Percentiles rank a stretch among this genome's conserved stretches.
These are phyloP conservation scores for Talaromyces liani DNA, from an alignment of 495 filamentous ascomycete genomes.

Conservation along the genomic window DNA sequence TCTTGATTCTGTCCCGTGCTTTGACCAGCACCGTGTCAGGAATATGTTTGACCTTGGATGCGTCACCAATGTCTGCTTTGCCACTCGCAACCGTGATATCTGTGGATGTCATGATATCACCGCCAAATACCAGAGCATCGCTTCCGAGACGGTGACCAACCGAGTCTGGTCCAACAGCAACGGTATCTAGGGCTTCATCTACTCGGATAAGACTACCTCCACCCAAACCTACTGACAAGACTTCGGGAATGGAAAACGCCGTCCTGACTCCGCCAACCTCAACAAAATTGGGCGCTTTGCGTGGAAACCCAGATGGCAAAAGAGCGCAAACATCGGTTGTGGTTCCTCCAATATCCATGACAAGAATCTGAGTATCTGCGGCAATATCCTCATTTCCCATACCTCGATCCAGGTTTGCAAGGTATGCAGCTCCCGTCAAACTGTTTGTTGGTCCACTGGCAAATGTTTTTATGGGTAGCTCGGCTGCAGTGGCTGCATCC, in stretches of 20 bases:
- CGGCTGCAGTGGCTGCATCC: constrained; percentile 33
- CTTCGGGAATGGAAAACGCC: constrained; percentile 47
- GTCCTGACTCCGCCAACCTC: constrained; percentile 43
- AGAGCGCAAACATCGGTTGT: constrained; percentile 49
- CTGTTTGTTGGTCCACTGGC: constrained; percentile 44
- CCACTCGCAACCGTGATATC: constrained; percentile 36
- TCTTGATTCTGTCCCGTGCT: constrained; percentile 14
- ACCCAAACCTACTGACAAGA: constrained; percentile 45
- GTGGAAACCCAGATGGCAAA: constrained; percentile 45
- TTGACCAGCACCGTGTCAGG: constrained; percentile 2
- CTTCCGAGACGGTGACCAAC: constrained; percentile 45
- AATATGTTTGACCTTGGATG: constrained; percentile 8
- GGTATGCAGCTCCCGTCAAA: constrained; percentile 41
- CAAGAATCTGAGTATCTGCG: constrained; percentile 8
- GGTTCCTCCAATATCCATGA: constrained; percentile 40
- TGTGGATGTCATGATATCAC: constrained; percentile 41
- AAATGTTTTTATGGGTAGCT: constrained; percentile 42
- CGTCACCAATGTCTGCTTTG: constrained; percentile 26
- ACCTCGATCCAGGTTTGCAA: constrained; percentile 16
- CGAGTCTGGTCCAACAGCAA: constrained; percentile 46
- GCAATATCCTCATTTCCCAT: constrained; percentile 5
- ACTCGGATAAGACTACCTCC: constrained; percentile 43
- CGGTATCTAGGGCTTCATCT: constrained; percentile 17
- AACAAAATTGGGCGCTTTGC: constrained; percentile 38
- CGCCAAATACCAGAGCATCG: constrained; percentile 45